Base-by-base conservation (phyloP, 305 asterid species). In the Plantago coronopus region DNA sequence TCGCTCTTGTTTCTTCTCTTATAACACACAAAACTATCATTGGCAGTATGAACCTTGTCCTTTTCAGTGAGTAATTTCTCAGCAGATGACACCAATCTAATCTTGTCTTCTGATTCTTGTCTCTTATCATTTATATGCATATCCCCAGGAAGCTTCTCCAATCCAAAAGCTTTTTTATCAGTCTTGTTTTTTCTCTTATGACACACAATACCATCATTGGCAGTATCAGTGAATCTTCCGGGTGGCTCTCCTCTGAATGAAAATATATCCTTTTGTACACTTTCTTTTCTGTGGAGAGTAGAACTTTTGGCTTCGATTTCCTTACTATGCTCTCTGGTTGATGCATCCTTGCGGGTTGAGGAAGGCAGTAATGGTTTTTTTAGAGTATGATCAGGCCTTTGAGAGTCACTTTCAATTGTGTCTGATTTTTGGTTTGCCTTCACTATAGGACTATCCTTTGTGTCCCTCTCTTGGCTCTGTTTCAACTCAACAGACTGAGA, bases 381-480 rank as follows among this genome's bases (percentile, higher is more conserved):
- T 53, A 48, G 58, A 66, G 53, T 62, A 8, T 69, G 78, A 20
- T 68, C 69, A 47, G 66, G 72, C 62, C 47, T 69, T 64, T 85
- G 82, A 23, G 97, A 83, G 76, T 89, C 89, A 71, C 78, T 83
- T 83, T 89, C 97, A 73, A 86, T 89, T 56, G 95, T 79, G 64
- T 89, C 97, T 15, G 94, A 89, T 69, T 66, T 77, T 65, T 49
- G 84, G 72, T 66, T 80, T 49, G 71, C 70, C 78, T 71, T 82
- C 49, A 34, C 73, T 48, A 48, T 67, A 64, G 78, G 78, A 69
- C 68, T 46, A 66, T 65, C 69, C 61, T 74, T 74, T 61, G 57
- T 64, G 48, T 68, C 74, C 51, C 62, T 62, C 65, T 76, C 76
- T 65, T 63, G 70, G 66, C 69, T 65, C 49, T 63, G 74, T 62